Percentiles rank a stretch among this genome's conserved stretches.
Conservation (phyloP, 257 asterid genomes). For the Nicotiana benthamiana region DNA sequence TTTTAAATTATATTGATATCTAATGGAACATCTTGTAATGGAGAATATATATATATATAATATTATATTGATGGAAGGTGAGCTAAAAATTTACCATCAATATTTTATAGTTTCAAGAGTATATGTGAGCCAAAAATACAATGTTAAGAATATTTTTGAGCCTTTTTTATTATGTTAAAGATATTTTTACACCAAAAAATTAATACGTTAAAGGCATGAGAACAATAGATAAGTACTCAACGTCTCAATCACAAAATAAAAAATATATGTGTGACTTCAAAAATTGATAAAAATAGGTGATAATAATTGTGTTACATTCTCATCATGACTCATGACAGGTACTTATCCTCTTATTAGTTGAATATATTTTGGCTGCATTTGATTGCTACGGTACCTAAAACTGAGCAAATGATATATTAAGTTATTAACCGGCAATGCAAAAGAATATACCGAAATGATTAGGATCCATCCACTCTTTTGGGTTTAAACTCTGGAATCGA, state of each 20-base stretch:
- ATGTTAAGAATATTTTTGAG: too few relatives aligned
- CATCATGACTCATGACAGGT: background rate
- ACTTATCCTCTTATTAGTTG: background rate
- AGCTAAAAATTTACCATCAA: too few relatives aligned
- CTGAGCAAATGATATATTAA: background rate
- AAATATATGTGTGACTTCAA: background rate
- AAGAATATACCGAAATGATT: background rate
- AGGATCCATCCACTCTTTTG: background rate
- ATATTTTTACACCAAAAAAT: too few relatives aligned
- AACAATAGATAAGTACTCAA: background rate
- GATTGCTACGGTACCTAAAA: background rate
- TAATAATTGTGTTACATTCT: constrained; percentile 5
- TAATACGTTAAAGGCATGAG: too few relatives aligned
- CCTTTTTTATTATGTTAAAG: too few relatives aligned
- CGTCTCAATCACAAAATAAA: background rate
- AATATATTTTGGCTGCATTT: background rate
- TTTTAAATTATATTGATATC: too few relatives aligned
- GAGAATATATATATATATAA: too few relatives aligned
- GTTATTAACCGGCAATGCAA: background rate
- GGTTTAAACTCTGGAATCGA: too few relatives aligned
- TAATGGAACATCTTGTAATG: too few relatives aligned
- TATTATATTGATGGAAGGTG: too few relatives aligned
- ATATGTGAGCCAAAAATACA: too few relatives aligned
- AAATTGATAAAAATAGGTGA: background rate
- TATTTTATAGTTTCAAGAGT: too few relatives aligned